A percentile compares a stretch with the other conserved stretches of the same genome.
phyloP scores from a whole-genome alignment of 169 alveolate genomes.

The Cryptosporidium ryanae region DNA sequence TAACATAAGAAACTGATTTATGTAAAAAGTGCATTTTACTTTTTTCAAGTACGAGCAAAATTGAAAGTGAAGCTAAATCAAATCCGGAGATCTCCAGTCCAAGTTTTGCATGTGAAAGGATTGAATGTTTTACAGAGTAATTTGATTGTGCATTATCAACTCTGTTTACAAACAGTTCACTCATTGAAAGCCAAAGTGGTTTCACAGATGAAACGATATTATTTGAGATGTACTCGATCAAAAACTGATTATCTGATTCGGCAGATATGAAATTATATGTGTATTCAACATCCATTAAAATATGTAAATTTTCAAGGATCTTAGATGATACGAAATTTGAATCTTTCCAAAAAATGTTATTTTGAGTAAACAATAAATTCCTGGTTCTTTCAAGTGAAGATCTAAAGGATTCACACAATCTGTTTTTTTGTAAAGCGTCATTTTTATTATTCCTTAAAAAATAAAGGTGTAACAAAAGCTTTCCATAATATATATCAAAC shows the following conservation, averaged over 20 bases:
- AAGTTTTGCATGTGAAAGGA: slow-evolving; percentile 61
- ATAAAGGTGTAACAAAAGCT: slow-evolving; percentile 41
- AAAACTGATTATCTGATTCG: neutral
- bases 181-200: slow-evolving; percentile 33
- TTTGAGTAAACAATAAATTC: slow-evolving; percentile 18
- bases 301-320: slow-evolving; percentile 36
- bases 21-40: slow-evolving; percentile 34
- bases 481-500: slow-evolving; percentile 55
- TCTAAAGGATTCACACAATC: slow-evolving; percentile 29
- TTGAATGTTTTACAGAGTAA: slow-evolving; percentile 1
- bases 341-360: slow-evolving; percentile 39
- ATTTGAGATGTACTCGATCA: too few relatives aligned
- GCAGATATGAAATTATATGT: slow-evolving; percentile 20
- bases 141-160: slow-evolving; percentile 37
- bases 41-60: slow-evolving; percentile 33
- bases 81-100: slow-evolving; percentile 50
- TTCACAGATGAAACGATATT: neutral
- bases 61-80: slow-evolving; percentile 28
- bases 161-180: slow-evolving; percentile 37
- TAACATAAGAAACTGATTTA: slow-evolving; percentile 13
- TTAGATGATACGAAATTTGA: slow-evolving; percentile 11
- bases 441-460: neutral
- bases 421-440: neutral
- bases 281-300: slow-evolving; percentile 65
- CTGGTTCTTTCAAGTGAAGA: slow-evolving; percentile 54